phyloP scores from a whole-genome alignment of 2,329 filamentous ascomycete species.

The Microdochium bolleyi region DNA sequence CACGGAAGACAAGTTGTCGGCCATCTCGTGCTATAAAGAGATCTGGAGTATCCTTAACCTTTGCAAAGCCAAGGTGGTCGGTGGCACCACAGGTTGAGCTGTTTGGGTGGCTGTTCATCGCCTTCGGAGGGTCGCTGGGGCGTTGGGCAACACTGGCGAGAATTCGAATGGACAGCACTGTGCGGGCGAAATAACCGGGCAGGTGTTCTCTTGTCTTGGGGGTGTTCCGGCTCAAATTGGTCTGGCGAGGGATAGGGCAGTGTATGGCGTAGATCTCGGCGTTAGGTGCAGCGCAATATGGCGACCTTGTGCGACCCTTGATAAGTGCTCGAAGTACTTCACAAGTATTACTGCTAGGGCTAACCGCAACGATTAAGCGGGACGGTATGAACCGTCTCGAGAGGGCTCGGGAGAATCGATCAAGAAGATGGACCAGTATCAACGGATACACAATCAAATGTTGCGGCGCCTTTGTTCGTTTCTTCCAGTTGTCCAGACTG shows the following conservation, averaged over 20 bases:
- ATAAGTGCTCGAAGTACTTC: background rate
- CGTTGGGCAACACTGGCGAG: background rate
- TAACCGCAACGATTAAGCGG: background rate
- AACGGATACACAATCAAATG: no score
- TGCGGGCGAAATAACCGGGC: background rate
- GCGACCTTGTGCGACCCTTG: background rate
- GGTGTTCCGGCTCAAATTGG: background rate
- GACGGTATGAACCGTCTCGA: no score
- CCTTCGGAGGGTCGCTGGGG: background rate
- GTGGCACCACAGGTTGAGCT: background rate
- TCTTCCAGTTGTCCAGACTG: no score
- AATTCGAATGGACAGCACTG: background rate
- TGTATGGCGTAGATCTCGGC: background rate
- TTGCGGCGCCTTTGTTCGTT: no score
- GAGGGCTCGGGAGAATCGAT: no score
- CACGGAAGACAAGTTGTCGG: conserved; percentile 1
- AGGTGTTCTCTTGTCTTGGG: background rate
- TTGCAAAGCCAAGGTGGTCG: background rate
- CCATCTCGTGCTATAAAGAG: background rate
- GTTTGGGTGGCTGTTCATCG: background rate
- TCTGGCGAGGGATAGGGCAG: background rate
- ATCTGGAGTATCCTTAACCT: background rate
- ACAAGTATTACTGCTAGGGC: background rate
- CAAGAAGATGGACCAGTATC: no score
- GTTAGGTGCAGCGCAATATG: background rate